Evolutionary conservation across 495 filamentous ascomycete genomes (phyloP).

Genomic region (Hypomontagnella submonticulosa): DNA sequence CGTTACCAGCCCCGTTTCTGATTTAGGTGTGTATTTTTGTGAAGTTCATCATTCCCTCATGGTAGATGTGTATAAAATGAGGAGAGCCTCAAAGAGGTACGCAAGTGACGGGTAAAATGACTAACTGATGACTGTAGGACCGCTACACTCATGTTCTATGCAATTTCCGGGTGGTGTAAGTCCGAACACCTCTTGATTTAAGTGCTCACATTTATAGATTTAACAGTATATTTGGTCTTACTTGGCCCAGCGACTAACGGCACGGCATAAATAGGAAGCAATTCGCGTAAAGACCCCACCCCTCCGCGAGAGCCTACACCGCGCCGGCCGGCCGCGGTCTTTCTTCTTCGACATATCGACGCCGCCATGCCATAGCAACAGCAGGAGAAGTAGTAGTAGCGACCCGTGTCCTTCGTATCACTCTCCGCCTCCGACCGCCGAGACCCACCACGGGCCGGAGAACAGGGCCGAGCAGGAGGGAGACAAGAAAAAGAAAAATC

Average conservation of each 20-base stretch:
- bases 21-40: conserved; percentile 39
- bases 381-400: not conserved
- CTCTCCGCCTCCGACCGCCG: not conserved
- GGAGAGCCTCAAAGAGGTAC: not conserved
- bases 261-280: conserved; percentile 55
- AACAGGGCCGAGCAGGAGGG: conserved; percentile 24
- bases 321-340: conserved; percentile 48
- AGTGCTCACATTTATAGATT: not conserved
- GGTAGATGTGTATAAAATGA: not conserved
- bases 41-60: conserved; percentile 39
- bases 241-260: conserved; percentile 7
- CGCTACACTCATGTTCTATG: conserved; percentile 11
- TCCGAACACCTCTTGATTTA: conserved; percentile 11
- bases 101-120: not conserved
- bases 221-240: no score
- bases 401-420: not conserved
- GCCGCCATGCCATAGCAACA: conserved; percentile 10
- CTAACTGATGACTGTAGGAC: conserved; percentile 9
- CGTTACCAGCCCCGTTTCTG: conserved; percentile 40
- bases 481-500: conserved; percentile 19
- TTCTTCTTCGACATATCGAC: conserved; percentile 62
- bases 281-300: conserved; percentile 61
- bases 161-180: conserved; percentile 47
- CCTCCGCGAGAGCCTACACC: conserved; percentile 42
- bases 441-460: conserved; percentile 33